Evolutionary conservation across 768 basidiomycete species (phyloP).

Genomic region (Strobilomyces echinocephalus): DNA sequence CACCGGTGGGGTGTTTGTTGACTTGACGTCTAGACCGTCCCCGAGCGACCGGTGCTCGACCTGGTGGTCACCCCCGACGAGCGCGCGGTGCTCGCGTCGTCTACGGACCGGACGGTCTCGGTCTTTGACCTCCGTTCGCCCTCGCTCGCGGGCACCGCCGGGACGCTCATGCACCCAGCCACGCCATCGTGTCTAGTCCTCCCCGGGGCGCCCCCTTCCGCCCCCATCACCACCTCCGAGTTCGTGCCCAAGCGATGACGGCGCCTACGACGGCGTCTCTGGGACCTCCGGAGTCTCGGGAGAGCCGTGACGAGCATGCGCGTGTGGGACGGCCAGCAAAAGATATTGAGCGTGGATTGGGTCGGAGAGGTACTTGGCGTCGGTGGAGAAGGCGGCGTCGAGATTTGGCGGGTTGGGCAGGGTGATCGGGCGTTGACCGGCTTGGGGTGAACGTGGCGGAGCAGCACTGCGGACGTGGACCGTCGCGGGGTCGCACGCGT

Average conservation of each 20-base stretch:
- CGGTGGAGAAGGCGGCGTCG: conserved; percentile 62
- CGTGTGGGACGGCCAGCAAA: conserved; percentile 51
- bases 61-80: conserved; percentile 46
- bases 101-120: conserved; percentile 70
- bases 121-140: conserved; percentile 62
- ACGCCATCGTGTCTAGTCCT: conserved; percentile 60
- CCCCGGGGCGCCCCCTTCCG: not conserved
- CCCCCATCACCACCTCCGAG: conserved; percentile 1
- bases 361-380: conserved; percentile 49
- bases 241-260: conserved; percentile 56
- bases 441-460: not conserved
- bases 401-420: conserved; percentile 53
- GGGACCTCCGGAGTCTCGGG: conserved; percentile 72
- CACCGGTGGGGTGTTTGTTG: no score
- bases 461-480: no score
- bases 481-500: not conserved
- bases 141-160: conserved; percentile 33
- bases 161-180: conserved; percentile 54
- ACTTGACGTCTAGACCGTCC: conserved; percentile 43
- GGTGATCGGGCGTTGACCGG: conserved; percentile 14
- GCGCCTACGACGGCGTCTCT: conserved; percentile 79
- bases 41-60: conserved; percentile 73
- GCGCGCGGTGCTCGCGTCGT: conserved; percentile 51
- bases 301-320: conserved; percentile 61
- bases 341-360: conserved; percentile 61